A percentile compares a stretch with the other conserved stretches of the same genome.
Conservation (phyloP, 306 rosid genomes). For the Quercus glauca region DNA sequence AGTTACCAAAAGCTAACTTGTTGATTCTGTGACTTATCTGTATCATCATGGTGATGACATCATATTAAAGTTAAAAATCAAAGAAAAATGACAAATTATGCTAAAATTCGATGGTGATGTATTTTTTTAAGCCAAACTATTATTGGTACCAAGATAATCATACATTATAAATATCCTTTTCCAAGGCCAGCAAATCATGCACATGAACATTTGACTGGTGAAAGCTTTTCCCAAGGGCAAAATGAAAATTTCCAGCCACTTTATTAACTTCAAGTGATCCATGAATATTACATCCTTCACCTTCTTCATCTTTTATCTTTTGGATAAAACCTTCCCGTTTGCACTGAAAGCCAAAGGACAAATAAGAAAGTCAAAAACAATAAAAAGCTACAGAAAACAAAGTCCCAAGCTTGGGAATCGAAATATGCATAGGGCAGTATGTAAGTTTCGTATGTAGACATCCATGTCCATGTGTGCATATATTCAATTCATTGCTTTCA, state of each 20-base stretch:
- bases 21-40: constrained; percentile 90
- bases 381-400: constrained; percentile 1
- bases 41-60: constrained; percentile 25
- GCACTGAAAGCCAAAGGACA: constrained; percentile 55
- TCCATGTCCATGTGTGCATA: no score
- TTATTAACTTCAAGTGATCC: constrained; percentile 86
- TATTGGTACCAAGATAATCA: constrained; percentile 22
- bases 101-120: neutral
- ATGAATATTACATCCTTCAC: constrained; percentile 90
- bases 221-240: constrained; percentile 80
- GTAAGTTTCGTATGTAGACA: neutral
- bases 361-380: constrained; percentile 19
- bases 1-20: constrained; percentile 71
- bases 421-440: neutral
- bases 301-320: constrained; percentile 78
- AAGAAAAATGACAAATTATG: constrained; percentile 6
- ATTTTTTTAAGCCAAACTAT: constrained; percentile 1
- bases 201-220: constrained; percentile 59
- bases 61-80: constrained; percentile 1
- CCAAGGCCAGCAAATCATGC: constrained; percentile 52
- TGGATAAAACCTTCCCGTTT: constrained; percentile 86
- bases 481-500: neutral
- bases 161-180: constrained; percentile 60
- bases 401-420: neutral
- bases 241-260: constrained; percentile 90